Conservation (phyloP, 2,329 filamentous ascomycete genomes). For the Trichoderma atrobrunneum region DNA sequence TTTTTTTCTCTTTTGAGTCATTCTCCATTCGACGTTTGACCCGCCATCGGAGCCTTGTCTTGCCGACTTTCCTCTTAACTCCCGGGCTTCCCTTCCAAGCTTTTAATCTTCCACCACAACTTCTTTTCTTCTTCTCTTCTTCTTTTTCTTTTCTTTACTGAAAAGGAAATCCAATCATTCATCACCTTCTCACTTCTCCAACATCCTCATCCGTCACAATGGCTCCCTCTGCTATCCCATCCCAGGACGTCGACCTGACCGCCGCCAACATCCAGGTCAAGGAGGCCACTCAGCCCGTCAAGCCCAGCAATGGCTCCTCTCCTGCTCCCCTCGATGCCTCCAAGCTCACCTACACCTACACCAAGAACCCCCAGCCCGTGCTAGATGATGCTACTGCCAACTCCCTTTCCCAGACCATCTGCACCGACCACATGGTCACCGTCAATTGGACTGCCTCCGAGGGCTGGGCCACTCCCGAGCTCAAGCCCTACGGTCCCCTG, state of each 20-base stretch:
- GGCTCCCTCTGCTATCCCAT: conserved; percentile 48
- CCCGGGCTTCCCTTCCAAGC: neutral
- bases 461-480: conserved; percentile 72
- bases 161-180: neutral
- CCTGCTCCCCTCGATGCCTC: conserved; percentile 60
- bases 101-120: neutral
- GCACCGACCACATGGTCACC: conserved; percentile 87
- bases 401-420: conserved; percentile 51
- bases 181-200: neutral
- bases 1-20: conserved; percentile 9
- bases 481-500: conserved; percentile 75
- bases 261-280: conserved; percentile 52
- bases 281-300: conserved; percentile 36
- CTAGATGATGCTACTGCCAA: conserved; percentile 49
- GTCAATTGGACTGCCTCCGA: conserved; percentile 60
- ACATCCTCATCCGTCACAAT: conserved; percentile 31
- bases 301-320: conserved; percentile 40
- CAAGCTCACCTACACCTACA: conserved; percentile 55
- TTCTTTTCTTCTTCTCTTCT: neutral
- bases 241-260: conserved; percentile 51
- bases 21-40: conserved; percentile 11
- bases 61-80: neutral
- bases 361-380: conserved; percentile 49
- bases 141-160: neutral
- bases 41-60: conserved; percentile 10